phyloP scores from a whole-genome alignment of 805 yeast species.

The Yamadazyma sp. region DNA sequence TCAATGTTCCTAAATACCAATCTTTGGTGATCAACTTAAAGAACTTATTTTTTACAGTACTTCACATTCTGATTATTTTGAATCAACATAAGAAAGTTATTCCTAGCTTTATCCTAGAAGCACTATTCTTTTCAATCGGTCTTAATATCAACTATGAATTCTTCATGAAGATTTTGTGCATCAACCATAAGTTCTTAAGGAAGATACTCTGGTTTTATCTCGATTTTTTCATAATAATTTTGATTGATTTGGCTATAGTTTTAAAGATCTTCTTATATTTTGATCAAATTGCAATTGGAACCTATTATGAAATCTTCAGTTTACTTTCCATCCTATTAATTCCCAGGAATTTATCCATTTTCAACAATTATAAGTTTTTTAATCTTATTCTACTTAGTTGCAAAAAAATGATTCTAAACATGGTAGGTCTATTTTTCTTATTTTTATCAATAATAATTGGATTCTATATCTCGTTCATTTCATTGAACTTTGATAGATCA shows the following conservation, averaged over 20 bases:
- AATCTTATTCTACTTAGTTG: slow-evolving; percentile 50
- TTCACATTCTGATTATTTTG: slow-evolving; percentile 22
- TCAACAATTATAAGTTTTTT: slow-evolving; percentile 51
- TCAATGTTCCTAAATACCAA: slow-evolving; percentile 40
- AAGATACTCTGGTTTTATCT: slow-evolving; percentile 53
- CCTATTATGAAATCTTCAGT: slow-evolving; percentile 34
- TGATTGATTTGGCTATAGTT: slow-evolving; percentile 34
- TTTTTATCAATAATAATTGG: slow-evolving; percentile 51
- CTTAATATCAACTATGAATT: slow-evolving; percentile 49
- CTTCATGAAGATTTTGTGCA: slow-evolving; percentile 38
- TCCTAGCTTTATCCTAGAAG: slow-evolving; percentile 22
- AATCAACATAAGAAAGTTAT: slow-evolving; percentile 19
- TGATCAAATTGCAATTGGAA: slow-evolving; percentile 12
- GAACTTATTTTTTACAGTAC: slow-evolving; percentile 19
- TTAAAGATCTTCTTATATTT: slow-evolving; percentile 18
- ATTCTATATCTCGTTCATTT: slow-evolving; percentile 52
- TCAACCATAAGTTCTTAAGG: slow-evolving; percentile 44
- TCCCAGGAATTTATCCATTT: slow-evolving; percentile 48
- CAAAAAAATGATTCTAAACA: slow-evolving; percentile 49
- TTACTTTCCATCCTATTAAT: slow-evolving; percentile 46
- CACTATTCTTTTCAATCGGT: slow-evolving; percentile 42
- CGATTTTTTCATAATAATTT: slow-evolving; percentile 40
- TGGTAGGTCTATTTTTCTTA: slow-evolving; percentile 46
- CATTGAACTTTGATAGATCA: slow-evolving; percentile 41
- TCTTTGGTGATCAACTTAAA: slow-evolving; percentile 37